These are phyloP conservation scores for Pseudocercospora fijiensis DNA, from an alignment of 2,329 filamentous ascomycete genomes.

Conservation along the genomic window DNA sequence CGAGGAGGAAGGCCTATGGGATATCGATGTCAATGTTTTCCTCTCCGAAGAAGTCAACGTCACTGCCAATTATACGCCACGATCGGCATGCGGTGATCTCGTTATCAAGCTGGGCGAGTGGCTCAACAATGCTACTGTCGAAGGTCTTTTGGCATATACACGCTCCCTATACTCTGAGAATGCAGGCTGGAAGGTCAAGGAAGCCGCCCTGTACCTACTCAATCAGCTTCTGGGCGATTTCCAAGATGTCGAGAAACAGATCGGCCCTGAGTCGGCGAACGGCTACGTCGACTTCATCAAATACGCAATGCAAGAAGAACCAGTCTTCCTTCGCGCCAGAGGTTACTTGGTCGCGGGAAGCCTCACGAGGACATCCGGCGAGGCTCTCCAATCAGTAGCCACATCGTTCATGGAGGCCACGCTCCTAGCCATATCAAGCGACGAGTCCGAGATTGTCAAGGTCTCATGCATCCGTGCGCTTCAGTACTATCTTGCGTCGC, in stretches of 20 bases:
- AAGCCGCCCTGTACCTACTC: constrained; percentile 80
- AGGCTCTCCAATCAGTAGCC: constrained; percentile 55
- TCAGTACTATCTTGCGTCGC: constrained; percentile 63
- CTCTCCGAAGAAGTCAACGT: constrained; percentile 92
- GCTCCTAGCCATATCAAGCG: constrained; percentile 70
- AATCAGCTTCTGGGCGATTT: constrained; percentile 83
- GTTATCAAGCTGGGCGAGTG: constrained; percentile 91
- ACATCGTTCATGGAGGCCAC: constrained; percentile 68
- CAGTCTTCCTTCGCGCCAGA: constrained; percentile 78
- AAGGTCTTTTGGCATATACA: constrained; percentile 75
- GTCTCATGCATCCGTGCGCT: constrained; percentile 87
- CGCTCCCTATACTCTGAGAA: constrained; percentile 65
- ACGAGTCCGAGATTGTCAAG: constrained; percentile 83
- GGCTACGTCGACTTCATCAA: constrained; percentile 79
- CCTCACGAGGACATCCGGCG: constrained; percentile 67
- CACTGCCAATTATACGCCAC: constrained; percentile 91
- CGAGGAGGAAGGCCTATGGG: constrained; percentile 94
- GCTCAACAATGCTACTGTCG: constrained; percentile 72
- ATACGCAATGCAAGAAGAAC: constrained; percentile 68
- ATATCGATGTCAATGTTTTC: constrained; percentile 93
- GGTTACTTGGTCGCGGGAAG: constrained; percentile 84
- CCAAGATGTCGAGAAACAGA: constrained; percentile 69
- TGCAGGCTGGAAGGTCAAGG: constrained; percentile 65
- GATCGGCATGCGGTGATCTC: constrained; percentile 87
- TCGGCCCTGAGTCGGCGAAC: constrained; percentile 67